These are phyloP conservation scores for Staphylotrichum longicolle DNA, from an alignment of 495 filamentous ascomycete genomes.

Conservation along the genomic window DNA sequence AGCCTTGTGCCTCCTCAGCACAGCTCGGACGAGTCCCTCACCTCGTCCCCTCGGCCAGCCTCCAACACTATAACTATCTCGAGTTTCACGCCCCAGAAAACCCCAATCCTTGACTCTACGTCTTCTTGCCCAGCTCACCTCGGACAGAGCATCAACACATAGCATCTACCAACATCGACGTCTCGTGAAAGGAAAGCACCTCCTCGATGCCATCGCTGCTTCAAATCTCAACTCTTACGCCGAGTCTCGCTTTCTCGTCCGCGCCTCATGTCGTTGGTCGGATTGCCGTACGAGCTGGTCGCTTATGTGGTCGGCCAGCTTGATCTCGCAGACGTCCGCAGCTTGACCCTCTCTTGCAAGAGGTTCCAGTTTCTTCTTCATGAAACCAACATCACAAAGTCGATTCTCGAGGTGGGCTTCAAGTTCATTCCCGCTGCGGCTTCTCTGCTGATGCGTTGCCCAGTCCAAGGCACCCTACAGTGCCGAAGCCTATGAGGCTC, in stretches of 20 bases:
- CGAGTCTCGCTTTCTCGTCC: slow-evolving; percentile 5
- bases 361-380: slow-evolving; percentile 52
- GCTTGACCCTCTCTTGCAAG: slow-evolving; percentile 51
- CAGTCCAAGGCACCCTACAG: slow-evolving; percentile 57
- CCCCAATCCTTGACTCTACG: too few relatives aligned
- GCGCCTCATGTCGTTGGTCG: slow-evolving; percentile 30
- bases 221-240: not conserved
- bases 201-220: too few relatives aligned
- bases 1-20: too few relatives aligned
- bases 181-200: not conserved
- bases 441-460: slow-evolving; percentile 18
- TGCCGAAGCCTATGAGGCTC: slow-evolving; percentile 57
- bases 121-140: too few relatives aligned
- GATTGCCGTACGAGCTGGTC: slow-evolving; percentile 63
- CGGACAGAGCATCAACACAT: too few relatives aligned
- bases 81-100: too few relatives aligned
- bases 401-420: slow-evolving; percentile 54
- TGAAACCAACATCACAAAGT: slow-evolving; percentile 62
- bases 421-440: not conserved
- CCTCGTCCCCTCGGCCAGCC: too few relatives aligned
- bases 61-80: too few relatives aligned
- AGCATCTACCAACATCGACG: too few relatives aligned
- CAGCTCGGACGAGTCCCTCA: too few relatives aligned
- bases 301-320: slow-evolving; percentile 57
- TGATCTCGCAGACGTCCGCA: slow-evolving; percentile 50